Evolutionary conservation across 768 basidiomycete species (phyloP).

Genomic region (Guyanaporus albipodus): DNA sequence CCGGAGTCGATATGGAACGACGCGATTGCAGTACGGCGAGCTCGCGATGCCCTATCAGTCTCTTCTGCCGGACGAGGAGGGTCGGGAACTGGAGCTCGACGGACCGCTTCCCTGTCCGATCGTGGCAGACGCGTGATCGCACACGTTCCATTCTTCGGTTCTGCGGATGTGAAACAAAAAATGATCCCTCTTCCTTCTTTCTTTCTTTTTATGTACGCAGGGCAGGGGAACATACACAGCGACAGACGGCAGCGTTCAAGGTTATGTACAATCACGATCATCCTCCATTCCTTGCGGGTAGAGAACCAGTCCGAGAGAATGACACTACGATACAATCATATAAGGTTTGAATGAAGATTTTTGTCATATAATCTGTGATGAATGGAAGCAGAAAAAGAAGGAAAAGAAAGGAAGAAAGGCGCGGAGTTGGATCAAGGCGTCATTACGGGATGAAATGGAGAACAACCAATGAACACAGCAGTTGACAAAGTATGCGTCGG

Average conservation of each 20-base stretch:
- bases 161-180: neutral
- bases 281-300: constrained; percentile 27
- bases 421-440: neutral
- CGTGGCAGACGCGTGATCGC: neutral
- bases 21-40: constrained; percentile 3
- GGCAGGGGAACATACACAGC: too few species aligned
- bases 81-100: constrained; percentile 1
- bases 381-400: constrained; percentile 7
- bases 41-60: neutral
- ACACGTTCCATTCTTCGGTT: neutral
- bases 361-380: constrained; percentile 24
- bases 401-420: constrained; percentile 6
- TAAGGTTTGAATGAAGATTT: constrained; percentile 22
- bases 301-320: constrained; percentile 13
- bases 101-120: constrained; percentile 5
- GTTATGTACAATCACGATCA: constrained; percentile 28
- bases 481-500: constrained; percentile 11
- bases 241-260: too few species aligned
- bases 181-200: too few species aligned
- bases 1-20: neutral
- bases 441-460: neutral
- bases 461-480: constrained; percentile 19
- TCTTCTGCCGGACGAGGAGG: constrained; percentile 6
- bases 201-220: too few species aligned
- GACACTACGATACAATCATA: constrained; percentile 31